phyloP scores from a whole-genome alignment of 805 yeast genomes.

The Lipomyces spencermartinsiae region DNA sequence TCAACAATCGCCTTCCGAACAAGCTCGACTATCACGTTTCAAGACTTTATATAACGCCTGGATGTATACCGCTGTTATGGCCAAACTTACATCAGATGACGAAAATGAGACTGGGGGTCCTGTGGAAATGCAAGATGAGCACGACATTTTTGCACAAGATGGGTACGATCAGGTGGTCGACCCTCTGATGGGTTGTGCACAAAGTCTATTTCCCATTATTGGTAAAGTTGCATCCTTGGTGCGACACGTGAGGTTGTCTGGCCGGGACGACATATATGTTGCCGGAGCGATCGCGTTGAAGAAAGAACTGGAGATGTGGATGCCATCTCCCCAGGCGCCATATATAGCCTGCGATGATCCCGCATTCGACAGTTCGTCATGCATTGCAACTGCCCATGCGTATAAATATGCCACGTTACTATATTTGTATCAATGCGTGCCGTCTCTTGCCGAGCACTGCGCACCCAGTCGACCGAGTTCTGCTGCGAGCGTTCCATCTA shows the following conservation, averaged over 20 bases:
- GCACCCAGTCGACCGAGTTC: slow-evolving; percentile 12
- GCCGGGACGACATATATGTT: slow-evolving; percentile 42
- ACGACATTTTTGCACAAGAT: slow-evolving; percentile 12
- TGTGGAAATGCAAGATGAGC: slow-evolving; percentile 32
- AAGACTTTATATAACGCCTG: slow-evolving; percentile 67
- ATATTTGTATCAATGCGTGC: slow-evolving; percentile 72
- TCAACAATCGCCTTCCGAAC: slow-evolving; percentile 22
- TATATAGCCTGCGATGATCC: slow-evolving; percentile 51
- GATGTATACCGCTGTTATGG: slow-evolving; percentile 70
- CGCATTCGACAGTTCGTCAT: slow-evolving; percentile 62
- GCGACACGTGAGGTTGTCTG: slow-evolving; percentile 53
- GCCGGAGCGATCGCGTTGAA: slow-evolving; percentile 63
- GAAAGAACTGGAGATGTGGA: slow-evolving; percentile 62
- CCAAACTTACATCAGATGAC: slow-evolving; percentile 64
- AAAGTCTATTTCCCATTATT: slow-evolving; percentile 66
- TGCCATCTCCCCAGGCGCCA: slow-evolving; percentile 53
- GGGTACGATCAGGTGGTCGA: slow-evolving; percentile 52
- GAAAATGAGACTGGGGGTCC: slow-evolving; percentile 46
- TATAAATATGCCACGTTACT: slow-evolving; percentile 65
- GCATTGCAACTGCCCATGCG: slow-evolving; percentile 74
- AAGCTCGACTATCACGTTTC: slow-evolving; percentile 43
- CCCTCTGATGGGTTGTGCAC: slow-evolving; percentile 72
- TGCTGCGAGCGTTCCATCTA: slow-evolving; percentile 7
- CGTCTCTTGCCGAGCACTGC: slow-evolving; percentile 53
- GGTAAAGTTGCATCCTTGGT: slow-evolving; percentile 67